Conservation (phyloP, 2,329 filamentous ascomycete genomes). For the Venturiaceae sp. region DNA sequence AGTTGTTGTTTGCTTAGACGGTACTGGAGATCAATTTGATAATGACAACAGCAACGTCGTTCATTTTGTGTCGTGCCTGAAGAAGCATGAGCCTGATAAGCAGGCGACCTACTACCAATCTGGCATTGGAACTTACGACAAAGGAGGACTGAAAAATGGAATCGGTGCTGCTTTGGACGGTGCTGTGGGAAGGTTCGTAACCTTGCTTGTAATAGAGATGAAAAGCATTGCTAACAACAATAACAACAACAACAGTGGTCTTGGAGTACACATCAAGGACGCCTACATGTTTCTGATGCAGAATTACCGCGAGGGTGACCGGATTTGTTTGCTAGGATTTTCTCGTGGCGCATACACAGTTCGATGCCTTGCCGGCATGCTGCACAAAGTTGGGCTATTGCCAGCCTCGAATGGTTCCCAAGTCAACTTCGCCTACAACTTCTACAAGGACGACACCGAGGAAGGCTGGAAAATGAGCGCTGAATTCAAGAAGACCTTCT, state of each 20-base stretch:
- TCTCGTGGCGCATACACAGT: constrained; percentile 30
- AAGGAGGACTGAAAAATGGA: constrained; percentile 27
- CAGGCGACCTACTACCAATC: constrained; percentile 34
- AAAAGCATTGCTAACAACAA: background rate
- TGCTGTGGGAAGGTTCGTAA: constrained; percentile 24
- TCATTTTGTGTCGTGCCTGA: constrained; percentile 33
- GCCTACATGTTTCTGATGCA: constrained; percentile 30
- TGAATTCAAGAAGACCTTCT: constrained; percentile 36
- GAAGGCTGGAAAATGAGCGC: constrained; percentile 30
- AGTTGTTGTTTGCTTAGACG: constrained; percentile 33
- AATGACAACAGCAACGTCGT: constrained; percentile 22
- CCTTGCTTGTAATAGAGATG: background rate
- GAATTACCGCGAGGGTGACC: constrained; percentile 25
- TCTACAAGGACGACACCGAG: constrained; percentile 31
- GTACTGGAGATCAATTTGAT: constrained; percentile 35
- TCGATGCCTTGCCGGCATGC: constrained; percentile 31
- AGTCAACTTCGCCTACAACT: constrained; percentile 33
- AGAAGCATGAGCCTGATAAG: constrained; percentile 27
- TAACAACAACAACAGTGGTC: constrained; percentile 3
- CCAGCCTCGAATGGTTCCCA: constrained; percentile 25
- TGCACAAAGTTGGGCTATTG: constrained; percentile 31
- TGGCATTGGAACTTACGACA: constrained; percentile 37
- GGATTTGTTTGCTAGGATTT: constrained; percentile 29
- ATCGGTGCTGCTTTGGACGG: constrained; percentile 31
- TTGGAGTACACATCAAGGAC: constrained; percentile 31